Percentiles rank a stretch among this genome's conserved stretches.
Conservation (phyloP, 2,329 filamentous ascomycete species). For the Phyllosticta citribraziliensis region DNA sequence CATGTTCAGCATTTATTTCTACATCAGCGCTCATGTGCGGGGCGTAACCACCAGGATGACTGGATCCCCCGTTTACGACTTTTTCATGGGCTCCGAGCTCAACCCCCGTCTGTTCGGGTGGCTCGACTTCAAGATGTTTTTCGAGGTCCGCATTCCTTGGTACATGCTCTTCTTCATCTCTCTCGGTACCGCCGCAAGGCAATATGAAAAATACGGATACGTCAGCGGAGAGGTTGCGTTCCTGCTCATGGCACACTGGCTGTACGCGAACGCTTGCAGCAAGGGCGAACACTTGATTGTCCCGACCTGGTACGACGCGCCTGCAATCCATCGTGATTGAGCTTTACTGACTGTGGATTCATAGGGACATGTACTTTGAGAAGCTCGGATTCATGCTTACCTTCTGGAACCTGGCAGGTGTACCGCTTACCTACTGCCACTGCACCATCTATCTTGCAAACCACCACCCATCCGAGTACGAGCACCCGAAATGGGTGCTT, state of each 20-base stretch:
- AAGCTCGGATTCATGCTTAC: slow-evolving; percentile 98
- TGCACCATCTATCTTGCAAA: slow-evolving; percentile 84
- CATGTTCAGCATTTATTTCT: slow-evolving; percentile 71
- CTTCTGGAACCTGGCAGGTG: slow-evolving; percentile 92
- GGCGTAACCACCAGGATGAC: slow-evolving; percentile 90
- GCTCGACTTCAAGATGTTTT: slow-evolving; percentile 92
- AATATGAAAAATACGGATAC: slow-evolving; percentile 78
- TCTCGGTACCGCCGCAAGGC: slow-evolving; percentile 65
- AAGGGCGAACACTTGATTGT: slow-evolving; percentile 89
- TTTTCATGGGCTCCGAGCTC: slow-evolving; percentile 83
- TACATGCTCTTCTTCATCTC: slow-evolving; percentile 77
- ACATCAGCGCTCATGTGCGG: slow-evolving; percentile 70
- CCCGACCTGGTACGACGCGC: slow-evolving; percentile 56
- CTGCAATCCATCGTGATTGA: not conserved
- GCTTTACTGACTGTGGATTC: slow-evolving; percentile 6
- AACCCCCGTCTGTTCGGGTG: slow-evolving; percentile 79
- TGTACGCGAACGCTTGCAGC: slow-evolving; percentile 85
- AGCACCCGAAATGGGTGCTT: slow-evolving; percentile 62
- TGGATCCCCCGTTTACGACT: slow-evolving; percentile 69
- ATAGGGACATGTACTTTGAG: slow-evolving; percentile 91
- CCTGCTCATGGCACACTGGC: slow-evolving; percentile 78
- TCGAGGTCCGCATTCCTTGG: slow-evolving; percentile 86
- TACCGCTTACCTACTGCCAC: slow-evolving; percentile 87
- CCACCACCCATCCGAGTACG: slow-evolving; percentile 67
- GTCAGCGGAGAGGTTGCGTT: slow-evolving; percentile 78